Evolutionary conservation across 108 stramenopile species (phyloP), one percentile per base, ranked within the genome.

Genomic region (Pseudonitzschia multistriata): DNA sequence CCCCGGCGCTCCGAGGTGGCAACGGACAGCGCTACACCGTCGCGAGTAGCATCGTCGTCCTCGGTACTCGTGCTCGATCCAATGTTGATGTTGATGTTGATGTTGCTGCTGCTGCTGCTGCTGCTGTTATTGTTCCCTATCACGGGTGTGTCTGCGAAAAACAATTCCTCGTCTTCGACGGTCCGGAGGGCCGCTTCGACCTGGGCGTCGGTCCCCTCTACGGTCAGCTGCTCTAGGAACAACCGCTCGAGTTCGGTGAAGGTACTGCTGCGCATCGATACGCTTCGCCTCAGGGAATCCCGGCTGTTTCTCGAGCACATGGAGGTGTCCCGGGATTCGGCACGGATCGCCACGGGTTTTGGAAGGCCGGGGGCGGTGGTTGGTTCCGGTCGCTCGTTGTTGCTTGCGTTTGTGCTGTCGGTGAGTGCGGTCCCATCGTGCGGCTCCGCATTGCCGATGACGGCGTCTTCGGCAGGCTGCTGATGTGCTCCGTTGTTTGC

Each of bases 161-260:
- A 84, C n/a, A 84, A 49, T 31, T 74, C 67, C n/a, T 70, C 68
- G 42, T 84, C 77, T 19, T 66, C 45, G 37, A 84, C 54, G 28
- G 25, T 69, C 30, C 69, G 57, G 47, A 50, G 64, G 37, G 83
- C 83, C 45, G 68, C 21, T 70, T 80, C 62, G 39, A 81, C 72
- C 35, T 79, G 62, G 3, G 50, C 24, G 60, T 78, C 83, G 29
- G 68, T 73, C 30, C 83, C 83, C 49, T 79, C 49, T 2, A 69
- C 49, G 10, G 42, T 37, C 53, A 84, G 62, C 22, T 70, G 48
- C 13, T 81, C 73, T 67, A 84, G 69, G 66, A 78, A 84, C 3
- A 14, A 14, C 5, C 42, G 65, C 40, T 84, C 83, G 19, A 27
- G 54, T 22, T 30, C 47, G 24, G 83, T 81, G 66, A 84, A 67